phyloP scores from a whole-genome alignment of 768 basidiomycete species.

The Suillus bovinus region DNA sequence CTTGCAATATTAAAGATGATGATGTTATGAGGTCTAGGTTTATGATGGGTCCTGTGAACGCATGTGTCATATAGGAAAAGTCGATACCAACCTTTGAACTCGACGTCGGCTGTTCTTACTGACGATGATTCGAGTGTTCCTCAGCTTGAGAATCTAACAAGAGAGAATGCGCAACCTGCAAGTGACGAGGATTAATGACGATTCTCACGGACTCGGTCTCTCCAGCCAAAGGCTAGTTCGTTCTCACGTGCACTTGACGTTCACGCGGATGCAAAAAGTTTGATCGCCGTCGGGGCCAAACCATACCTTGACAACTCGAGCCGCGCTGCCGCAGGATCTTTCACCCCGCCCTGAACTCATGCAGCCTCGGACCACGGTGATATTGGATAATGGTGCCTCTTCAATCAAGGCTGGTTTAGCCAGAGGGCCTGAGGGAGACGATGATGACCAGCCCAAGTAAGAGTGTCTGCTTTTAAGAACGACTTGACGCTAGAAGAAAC shows the following conservation, averaged over 20 bases:
- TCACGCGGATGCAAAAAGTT: background rate
- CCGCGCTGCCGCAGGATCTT: background rate
- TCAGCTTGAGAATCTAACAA: background rate
- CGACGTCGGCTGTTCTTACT: background rate
- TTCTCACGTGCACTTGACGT: background rate
- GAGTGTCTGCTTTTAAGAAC: constrained; percentile 9
- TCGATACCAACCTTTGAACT: background rate
- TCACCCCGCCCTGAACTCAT: background rate
- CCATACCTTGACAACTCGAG: background rate
- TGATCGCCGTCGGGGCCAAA: background rate
- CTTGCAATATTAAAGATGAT: background rate
- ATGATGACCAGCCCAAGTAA: constrained; percentile 24
- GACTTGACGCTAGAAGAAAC: constrained; percentile 8
- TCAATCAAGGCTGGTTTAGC: constrained; percentile 75
- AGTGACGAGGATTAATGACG: background rate
- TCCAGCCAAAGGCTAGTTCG: background rate
- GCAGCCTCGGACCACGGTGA: constrained; percentile 41
- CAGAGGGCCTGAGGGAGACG: constrained; percentile 29
- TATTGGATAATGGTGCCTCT: constrained; percentile 88
- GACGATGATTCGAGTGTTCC: background rate
- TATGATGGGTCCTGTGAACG: constrained; percentile 1
- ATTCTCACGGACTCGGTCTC: background rate
- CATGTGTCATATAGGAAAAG: background rate
- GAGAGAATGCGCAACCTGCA: background rate
- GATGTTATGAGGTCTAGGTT: background rate